phyloP scores from a whole-genome alignment of 2,329 filamentous ascomycete genomes.

The Colletotrichum lini region DNA sequence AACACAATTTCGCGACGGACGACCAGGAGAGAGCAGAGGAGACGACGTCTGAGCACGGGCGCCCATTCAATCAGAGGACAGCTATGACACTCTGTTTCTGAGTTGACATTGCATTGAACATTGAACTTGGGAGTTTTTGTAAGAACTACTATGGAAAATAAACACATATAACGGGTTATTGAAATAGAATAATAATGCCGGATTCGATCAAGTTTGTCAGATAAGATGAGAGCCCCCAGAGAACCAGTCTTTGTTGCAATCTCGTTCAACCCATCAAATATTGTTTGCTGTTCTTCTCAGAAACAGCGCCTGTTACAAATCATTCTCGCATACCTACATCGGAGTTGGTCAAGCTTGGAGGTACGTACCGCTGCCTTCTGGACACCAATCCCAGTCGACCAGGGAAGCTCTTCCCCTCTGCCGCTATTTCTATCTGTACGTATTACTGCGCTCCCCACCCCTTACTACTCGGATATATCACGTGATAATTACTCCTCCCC shows the following conservation, averaged over 20 bases:
- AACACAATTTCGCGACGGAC: background rate
- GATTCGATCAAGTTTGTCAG: too few species aligned
- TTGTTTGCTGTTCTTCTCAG: background rate
- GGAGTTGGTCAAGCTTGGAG: background rate
- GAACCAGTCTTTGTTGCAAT: background rate
- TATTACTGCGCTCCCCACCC: background rate
- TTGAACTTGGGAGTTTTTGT: too few species aligned
- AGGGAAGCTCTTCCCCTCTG: slow-evolving; percentile 2
- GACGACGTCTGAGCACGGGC: background rate
- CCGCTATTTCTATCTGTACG: background rate
- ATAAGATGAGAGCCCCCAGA: too few species aligned
- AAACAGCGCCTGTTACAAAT: slow-evolving; percentile 26
- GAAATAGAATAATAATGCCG: too few species aligned
- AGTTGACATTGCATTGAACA: too few species aligned
- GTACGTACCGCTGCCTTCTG: background rate
- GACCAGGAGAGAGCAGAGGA: background rate
- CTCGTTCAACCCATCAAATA: background rate
- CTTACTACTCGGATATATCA: background rate
- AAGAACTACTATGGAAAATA: too few species aligned
- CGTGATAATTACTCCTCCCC: slow-evolving; percentile 21
- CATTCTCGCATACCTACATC: slow-evolving; percentile 14
- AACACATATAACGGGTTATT: too few species aligned
- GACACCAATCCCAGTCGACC: slow-evolving; percentile 8
- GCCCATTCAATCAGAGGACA: background rate
- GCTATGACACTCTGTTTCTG: background rate